A percentile compares a stretch with the other conserved stretches of the same genome.
These are phyloP conservation scores for Cystobasidium sp. DNA, from an alignment of 1,284 basidiomycete genomes.

Conservation along the genomic window DNA sequence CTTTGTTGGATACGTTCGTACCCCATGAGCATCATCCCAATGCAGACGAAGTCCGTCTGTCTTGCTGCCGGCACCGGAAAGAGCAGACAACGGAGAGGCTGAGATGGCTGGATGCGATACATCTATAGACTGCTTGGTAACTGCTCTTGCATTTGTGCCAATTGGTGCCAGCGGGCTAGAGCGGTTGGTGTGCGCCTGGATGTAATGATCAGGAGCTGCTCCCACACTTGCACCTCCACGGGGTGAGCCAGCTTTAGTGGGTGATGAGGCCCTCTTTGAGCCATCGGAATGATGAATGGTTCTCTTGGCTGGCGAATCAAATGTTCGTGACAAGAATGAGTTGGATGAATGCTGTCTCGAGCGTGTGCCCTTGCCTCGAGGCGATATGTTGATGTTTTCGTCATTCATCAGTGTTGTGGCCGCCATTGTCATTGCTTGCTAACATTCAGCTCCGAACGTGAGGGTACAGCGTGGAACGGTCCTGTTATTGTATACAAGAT, in stretches of 20 bases:
- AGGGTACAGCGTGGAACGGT: no score
- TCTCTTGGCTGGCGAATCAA: not conserved
- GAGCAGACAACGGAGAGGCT: not conserved
- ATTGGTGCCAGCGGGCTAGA: slow-evolving; percentile 19
- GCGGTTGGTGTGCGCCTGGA: not conserved
- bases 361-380: not conserved
- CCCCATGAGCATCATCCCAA: not conserved
- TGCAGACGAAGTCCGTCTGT: slow-evolving; percentile 11
- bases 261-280: not conserved
- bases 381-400: slow-evolving; percentile 21
- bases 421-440: not conserved
- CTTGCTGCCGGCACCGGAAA: not conserved
- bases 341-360: slow-evolving; percentile 9
- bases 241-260: slow-evolving; percentile 9
- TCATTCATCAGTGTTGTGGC: not conserved
- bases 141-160: not conserved
- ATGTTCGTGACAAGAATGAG: not conserved
- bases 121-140: not conserved
- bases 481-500: no score
- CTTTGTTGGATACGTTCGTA: not conserved
- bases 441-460: no score
- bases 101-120: not conserved
- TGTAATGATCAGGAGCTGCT: slow-evolving; percentile 2
- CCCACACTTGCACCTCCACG: not conserved
- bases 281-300: not conserved